Percentiles rank a stretch among this genome's conserved stretches.
Evolutionary conservation across 2,329 filamentous ascomycete genomes (phyloP).

Genomic region (Lasiodiplodia hormozganensis): DNA sequence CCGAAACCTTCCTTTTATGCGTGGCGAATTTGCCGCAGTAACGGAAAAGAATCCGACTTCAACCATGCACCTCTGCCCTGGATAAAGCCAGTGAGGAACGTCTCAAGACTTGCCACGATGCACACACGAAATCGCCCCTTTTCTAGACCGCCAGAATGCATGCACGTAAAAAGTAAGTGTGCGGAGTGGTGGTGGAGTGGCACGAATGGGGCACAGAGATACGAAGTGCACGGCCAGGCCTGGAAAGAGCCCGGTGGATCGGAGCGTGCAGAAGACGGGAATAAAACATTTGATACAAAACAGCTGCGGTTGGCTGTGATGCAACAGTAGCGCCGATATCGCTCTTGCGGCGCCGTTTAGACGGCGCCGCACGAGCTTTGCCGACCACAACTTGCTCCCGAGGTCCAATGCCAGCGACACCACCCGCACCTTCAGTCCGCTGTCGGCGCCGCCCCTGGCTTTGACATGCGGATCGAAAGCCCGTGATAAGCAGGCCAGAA

Average conservation of each 20-base stretch:
- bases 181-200: neutral
- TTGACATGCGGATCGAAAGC: neutral
- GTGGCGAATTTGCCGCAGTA: neutral
- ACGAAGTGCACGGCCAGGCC: slow-evolving; percentile 4
- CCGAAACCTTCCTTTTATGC: neutral
- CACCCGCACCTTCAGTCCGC: neutral
- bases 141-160: slow-evolving; percentile 19
- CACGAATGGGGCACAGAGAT: neutral
- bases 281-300: slow-evolving; percentile 5
- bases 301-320: neutral
- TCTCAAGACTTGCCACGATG: neutral
- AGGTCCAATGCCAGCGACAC: neutral
- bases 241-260: neutral
- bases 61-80: neutral
- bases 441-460: neutral
- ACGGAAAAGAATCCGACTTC: slow-evolving; percentile 14
- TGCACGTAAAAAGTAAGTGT: neutral
- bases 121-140: neutral
- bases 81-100: neutral
- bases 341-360: neutral
- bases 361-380: neutral
- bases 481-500: neutral
- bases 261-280: neutral
- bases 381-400: neutral
- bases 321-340: slow-evolving; percentile 13